Percentiles rank a stretch among this genome's conserved stretches.
Evolutionary conservation across 2,329 filamentous ascomycete genomes (phyloP).

Genomic region (Eutypa lata): DNA sequence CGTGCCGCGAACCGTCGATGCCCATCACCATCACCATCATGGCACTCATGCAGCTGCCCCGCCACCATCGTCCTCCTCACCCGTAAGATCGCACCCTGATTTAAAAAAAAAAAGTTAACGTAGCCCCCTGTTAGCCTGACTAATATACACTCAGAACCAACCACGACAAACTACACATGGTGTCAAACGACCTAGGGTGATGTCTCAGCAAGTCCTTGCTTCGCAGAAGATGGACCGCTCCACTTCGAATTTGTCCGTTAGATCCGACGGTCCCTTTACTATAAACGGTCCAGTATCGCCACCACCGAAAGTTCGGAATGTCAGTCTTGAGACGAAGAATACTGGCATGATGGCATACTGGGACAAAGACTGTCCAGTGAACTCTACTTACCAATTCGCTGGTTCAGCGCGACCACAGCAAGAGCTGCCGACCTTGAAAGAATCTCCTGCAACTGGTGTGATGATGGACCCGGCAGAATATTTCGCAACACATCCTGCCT

Average conservation of each 20-base stretch:
- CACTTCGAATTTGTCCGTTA: slow-evolving; percentile 39
- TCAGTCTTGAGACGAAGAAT: slow-evolving; percentile 13
- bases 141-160: slow-evolving; percentile 19
- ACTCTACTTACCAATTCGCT: slow-evolving; percentile 18
- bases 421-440: slow-evolving; percentile 35
- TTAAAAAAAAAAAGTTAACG: slow-evolving; percentile 6
- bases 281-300: slow-evolving; percentile 33
- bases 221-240: slow-evolving; percentile 43
- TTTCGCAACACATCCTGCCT: slow-evolving; percentile 28
- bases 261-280: slow-evolving; percentile 36
- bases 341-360: slow-evolving; percentile 28
- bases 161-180: slow-evolving; percentile 21
- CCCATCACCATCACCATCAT: slow-evolving; percentile 18
- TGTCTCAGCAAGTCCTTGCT: slow-evolving; percentile 30
- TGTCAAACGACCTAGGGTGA: slow-evolving; percentile 31
- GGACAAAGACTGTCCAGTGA: slow-evolving; percentile 29
- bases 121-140: slow-evolving; percentile 16
- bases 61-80: slow-evolving; percentile 7
- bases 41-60: slow-evolving; percentile 12
- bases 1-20: slow-evolving; percentile 24
- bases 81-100: slow-evolving; percentile 24
- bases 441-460: slow-evolving; percentile 27
- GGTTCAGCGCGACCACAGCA: slow-evolving; percentile 22
- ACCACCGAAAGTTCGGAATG: slow-evolving; percentile 23
- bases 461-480: slow-evolving; percentile 39